Percentiles rank a stretch among this genome's conserved stretches.
Evolutionary conservation across 1,284 basidiomycete species (phyloP).

Genomic region (Apiotrichum brassicae): DNA sequence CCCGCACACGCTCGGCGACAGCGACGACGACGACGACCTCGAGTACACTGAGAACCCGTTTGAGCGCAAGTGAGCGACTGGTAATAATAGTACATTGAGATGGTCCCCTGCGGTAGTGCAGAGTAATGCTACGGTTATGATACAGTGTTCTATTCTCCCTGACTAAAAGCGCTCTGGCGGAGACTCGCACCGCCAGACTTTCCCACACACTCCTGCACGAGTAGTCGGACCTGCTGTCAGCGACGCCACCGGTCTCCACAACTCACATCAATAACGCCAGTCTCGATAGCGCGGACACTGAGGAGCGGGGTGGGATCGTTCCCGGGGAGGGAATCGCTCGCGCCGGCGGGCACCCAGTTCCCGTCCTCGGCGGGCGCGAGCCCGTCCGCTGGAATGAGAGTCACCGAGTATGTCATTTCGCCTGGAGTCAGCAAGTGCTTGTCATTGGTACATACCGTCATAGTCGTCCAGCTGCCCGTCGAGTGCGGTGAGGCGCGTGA

Average conservation of each 20-base stretch:
- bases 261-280: slow-evolving; percentile 74
- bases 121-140: too few relatives aligned
- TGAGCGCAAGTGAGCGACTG: slow-evolving; percentile 30
- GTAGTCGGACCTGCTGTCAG: slow-evolving; percentile 34
- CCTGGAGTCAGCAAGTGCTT: too few relatives aligned
- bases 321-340: slow-evolving; percentile 23
- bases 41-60: slow-evolving; percentile 47
- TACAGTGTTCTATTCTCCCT: too few relatives aligned
- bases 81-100: too few relatives aligned
- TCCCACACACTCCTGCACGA: slow-evolving; percentile 41
- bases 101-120: too few relatives aligned
- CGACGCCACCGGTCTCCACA: not conserved
- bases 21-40: slow-evolving; percentile 42
- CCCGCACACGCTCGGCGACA: slow-evolving; percentile 35
- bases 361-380: not conserved
- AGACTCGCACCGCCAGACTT: slow-evolving; percentile 23
- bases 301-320: slow-evolving; percentile 47
- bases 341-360: slow-evolving; percentile 47
- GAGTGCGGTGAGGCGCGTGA: slow-evolving; percentile 74
- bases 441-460: slow-evolving; percentile 22
- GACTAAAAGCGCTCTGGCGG: too few relatives aligned
- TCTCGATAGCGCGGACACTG: slow-evolving; percentile 68
- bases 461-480: slow-evolving; percentile 64
- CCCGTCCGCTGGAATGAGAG: too few relatives aligned
- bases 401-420: too few relatives aligned